Evolutionary conservation across 164 flowering plant genomes (phyloP).

Genomic region (Vitis cinerea): DNA sequence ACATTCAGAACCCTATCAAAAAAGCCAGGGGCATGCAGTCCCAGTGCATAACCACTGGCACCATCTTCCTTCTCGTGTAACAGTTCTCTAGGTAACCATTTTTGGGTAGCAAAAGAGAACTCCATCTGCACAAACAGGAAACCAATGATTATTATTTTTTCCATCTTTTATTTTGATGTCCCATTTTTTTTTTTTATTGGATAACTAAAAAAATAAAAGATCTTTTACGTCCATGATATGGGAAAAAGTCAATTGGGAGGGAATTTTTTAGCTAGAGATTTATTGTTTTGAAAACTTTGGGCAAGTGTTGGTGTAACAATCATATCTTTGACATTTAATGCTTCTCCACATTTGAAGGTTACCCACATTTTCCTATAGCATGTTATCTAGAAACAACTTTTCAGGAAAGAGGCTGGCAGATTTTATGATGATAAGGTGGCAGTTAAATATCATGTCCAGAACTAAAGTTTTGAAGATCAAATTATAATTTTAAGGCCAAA

Average conservation of each 20-base stretch:
- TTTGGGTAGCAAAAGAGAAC: conserved; percentile 78
- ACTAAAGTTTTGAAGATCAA: background rate
- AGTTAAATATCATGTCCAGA: background rate
- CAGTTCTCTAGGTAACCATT: conserved; percentile 65
- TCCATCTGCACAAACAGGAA: conserved; percentile 73
- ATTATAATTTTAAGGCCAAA: background rate
- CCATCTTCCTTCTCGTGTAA: conserved; percentile 35
- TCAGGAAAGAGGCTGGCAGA: background rate
- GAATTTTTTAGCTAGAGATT: too few relatives aligned
- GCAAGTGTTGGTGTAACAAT: too few relatives aligned
- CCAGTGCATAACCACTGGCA: conserved; percentile 54
- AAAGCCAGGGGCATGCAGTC: conserved; percentile 96
- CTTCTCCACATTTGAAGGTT: background rate
- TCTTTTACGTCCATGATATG: too few relatives aligned
- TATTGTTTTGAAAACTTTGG: too few relatives aligned
- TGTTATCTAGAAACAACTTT: background rate
- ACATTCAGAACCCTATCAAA: conserved; percentile 88
- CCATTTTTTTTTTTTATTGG: background rate
- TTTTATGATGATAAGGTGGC: background rate
- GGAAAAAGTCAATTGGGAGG: too few relatives aligned
- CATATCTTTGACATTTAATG: too few relatives aligned
- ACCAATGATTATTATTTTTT: background rate
- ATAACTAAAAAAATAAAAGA: background rate
- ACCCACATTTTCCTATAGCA: background rate
- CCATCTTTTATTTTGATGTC: background rate